These are phyloP conservation scores for Trichophyton rubrum DNA, from an alignment of 2,329 filamentous ascomycete species.

Conservation along the genomic window DNA sequence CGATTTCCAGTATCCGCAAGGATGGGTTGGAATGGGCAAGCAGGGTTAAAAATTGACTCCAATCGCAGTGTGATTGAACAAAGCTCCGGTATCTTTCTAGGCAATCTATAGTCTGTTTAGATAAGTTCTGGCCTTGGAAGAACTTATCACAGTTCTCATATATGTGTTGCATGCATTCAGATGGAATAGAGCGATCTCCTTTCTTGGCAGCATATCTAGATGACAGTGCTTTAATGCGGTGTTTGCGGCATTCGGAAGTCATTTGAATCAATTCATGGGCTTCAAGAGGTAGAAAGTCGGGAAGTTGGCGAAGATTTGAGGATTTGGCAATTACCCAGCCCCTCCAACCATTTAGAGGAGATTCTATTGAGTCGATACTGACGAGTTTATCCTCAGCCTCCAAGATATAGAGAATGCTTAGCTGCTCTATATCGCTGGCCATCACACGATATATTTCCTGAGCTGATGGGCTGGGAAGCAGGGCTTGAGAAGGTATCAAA, in stretches of 20 bases:
- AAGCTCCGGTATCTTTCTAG: not conserved
- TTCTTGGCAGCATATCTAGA: not conserved
- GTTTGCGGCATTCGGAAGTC: not conserved
- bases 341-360: not conserved
- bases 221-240: not conserved
- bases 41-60: not conserved
- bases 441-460: not conserved
- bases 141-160: not conserved
- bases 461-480: not conserved
- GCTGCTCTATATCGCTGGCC: not conserved
- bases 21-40: slow-evolving; percentile 12
- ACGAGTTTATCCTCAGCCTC: not conserved
- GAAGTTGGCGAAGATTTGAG: not conserved
- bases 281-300: not conserved
- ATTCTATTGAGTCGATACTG: not conserved
- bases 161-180: not conserved
- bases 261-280: not conserved
- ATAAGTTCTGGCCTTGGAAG: not conserved
- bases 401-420: not conserved
- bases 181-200: not conserved
- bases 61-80: not conserved
- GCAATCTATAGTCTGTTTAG: not conserved
- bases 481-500: not conserved
- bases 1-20: slow-evolving; percentile 14
- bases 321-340: not conserved